Evolutionary conservation across 2,329 filamentous ascomycete genomes (phyloP), one percentile per base, ranked within the genome.

Genomic region (Tolypocladium tundrense): DNA sequence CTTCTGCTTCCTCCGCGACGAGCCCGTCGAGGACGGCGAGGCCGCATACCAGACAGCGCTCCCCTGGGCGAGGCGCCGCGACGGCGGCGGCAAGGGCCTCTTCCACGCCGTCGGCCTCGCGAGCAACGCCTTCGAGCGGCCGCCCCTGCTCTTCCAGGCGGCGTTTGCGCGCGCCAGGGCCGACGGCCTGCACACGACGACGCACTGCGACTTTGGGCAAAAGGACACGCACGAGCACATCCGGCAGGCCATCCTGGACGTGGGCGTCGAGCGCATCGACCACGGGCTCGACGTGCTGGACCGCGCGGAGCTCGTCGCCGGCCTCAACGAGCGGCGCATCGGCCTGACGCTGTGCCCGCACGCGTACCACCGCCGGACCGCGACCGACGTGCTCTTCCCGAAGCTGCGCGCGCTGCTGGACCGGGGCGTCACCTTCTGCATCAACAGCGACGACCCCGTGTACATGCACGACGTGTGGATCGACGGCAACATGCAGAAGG

Each of bases 391-490:
- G 5, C 85, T 87, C 0, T 79, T 90, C 60, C 75, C 70, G 4
- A 62, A 64, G 54, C 53, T 65, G 39, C 59, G 83, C 31, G 73
- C 72, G 57, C 84, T 88, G 61, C 68, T 90, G 37, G 79, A 87
- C 48, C 73, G 72, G 7, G 84, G 84, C 0, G 81, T 90, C 52
- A 78, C 73, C 61, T 88, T 89, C 68, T 86, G 82, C 58, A 83
- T 90, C 68, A 89, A 89, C 69, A 86, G 83, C 63, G 86, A 89
- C 65, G 85, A 88, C 66, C 86, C 86, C 58, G 85, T 84, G 13
- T 88, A 88, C 66, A 79, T 79, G 76, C 73, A 79, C 58, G 71
- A 80, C 58, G 74, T 76, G 41, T 81, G 77, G 77, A 67, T 80
- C 33, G 67, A 75, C 59, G 74, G 77, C 13, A 79, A 78, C 56